Evolutionary conservation across 805 yeast species (phyloP).

Genomic region (Sugiyamaella marilandica): DNA sequence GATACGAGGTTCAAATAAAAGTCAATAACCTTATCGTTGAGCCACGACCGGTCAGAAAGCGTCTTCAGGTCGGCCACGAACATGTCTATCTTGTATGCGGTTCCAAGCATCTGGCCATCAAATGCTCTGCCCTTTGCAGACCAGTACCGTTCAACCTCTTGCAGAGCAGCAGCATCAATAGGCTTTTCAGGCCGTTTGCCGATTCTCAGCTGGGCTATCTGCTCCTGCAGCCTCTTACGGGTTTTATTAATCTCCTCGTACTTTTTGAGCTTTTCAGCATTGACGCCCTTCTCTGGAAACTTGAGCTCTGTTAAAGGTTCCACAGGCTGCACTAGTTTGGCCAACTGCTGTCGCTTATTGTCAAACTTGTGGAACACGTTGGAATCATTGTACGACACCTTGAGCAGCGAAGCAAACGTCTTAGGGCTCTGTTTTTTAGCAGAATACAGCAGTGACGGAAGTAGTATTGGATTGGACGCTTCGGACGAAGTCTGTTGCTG

Average conservation of each 20-base stretch:
- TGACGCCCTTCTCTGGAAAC: conserved; percentile 1
- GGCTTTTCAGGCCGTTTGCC: conserved; percentile 7
- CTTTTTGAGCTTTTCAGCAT: conserved; percentile 2
- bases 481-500: too few relatives aligned
- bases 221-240: conserved; percentile 12
- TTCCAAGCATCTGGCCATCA: conserved; percentile 11
- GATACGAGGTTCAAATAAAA: conserved; percentile 59
- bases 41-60: conserved; percentile 68
- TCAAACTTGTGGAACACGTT: neutral
- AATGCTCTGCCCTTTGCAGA: neutral
- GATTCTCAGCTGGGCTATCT: conserved; percentile 14
- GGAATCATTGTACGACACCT: conserved; percentile 4
- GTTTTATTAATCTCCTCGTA: conserved; percentile 13
- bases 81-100: conserved; percentile 48
- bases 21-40: conserved; percentile 88
- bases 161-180: conserved; percentile 10
- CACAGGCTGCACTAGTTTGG: too few relatives aligned
- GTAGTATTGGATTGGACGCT: neutral
- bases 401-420: conserved; percentile 1
- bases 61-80: conserved; percentile 65
- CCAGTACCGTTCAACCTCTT: conserved; percentile 14
- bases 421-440: neutral
- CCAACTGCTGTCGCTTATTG: neutral
- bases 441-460: neutral
- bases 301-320: neutral